A percentile compares a stretch with the other conserved stretches of the same genome.
Evolutionary conservation across 2,329 filamentous ascomycete genomes (phyloP).

Genomic region (Colletotrichum sp.): DNA sequence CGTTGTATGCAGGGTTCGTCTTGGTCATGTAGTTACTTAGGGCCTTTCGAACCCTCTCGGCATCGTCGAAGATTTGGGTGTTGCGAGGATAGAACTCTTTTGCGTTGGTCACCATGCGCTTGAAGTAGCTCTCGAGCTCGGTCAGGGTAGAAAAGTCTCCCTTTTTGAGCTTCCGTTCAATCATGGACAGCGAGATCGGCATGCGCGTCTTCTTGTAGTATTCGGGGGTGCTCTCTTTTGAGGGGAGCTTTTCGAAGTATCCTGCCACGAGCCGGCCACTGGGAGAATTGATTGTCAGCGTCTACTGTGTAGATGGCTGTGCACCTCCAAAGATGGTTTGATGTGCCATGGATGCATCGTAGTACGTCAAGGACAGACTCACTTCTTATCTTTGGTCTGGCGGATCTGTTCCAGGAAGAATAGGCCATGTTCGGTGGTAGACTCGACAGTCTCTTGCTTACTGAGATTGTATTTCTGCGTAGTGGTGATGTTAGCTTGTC

Average conservation of each 20-base stretch:
- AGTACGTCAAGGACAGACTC: slow-evolving; percentile 36
- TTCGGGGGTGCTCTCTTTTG: slow-evolving; percentile 67
- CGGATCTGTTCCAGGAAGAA: slow-evolving; percentile 78
- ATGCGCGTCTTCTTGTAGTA: slow-evolving; percentile 82
- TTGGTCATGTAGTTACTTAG: slow-evolving; percentile 88
- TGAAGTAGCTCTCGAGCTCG: slow-evolving; percentile 82
- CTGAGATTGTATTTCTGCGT: slow-evolving; percentile 51
- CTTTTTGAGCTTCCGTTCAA: slow-evolving; percentile 76
- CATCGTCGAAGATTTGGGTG: slow-evolving; percentile 79
- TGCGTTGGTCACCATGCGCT: slow-evolving; percentile 86
- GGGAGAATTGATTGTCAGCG: neutral
- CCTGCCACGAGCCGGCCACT: slow-evolving; percentile 78
- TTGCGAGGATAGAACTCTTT: slow-evolving; percentile 82
- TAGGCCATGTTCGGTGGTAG: slow-evolving; percentile 74
- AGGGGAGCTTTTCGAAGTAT: slow-evolving; percentile 76
- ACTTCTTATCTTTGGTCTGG: slow-evolving; percentile 83
- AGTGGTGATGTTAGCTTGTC: neutral
- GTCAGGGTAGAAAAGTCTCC: slow-evolving; percentile 74
- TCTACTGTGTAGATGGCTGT: neutral
- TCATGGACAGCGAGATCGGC: slow-evolving; percentile 78
- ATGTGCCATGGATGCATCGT: neutral
- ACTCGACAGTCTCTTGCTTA: slow-evolving; percentile 67
- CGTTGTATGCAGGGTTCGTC: slow-evolving; percentile 82
- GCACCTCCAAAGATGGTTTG: neutral
- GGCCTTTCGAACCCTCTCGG: slow-evolving; percentile 85